A percentile compares a stretch with the other conserved stretches of the same genome.
These are phyloP conservation scores for Hyphopichia khmerensis DNA, from an alignment of 1,139 yeast species.

Conservation along the genomic window DNA sequence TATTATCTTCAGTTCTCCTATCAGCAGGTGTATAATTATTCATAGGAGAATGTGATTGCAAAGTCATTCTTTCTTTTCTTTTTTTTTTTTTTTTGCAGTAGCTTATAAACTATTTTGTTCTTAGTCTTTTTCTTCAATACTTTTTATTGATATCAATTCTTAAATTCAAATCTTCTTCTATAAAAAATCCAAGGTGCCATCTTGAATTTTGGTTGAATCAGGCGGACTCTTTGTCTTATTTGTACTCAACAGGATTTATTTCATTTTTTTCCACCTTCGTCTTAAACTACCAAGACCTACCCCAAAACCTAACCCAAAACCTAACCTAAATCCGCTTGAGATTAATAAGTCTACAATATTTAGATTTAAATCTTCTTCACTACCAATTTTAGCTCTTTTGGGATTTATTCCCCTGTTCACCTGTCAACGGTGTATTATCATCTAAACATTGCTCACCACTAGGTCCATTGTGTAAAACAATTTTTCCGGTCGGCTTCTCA, in stretches of 20 bases:
- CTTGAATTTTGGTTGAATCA: neutral
- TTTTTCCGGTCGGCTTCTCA: neutral
- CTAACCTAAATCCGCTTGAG: neutral
- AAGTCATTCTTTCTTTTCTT: neutral
- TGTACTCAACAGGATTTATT: neutral
- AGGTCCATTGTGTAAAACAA: neutral
- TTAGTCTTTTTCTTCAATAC: neutral
- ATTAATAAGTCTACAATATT: neutral
- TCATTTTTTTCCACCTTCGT: neutral
- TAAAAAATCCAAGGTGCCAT: neutral
- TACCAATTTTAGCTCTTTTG: neutral
- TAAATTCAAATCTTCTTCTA: no score
- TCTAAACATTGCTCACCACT: neutral
- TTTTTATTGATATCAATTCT: no score
- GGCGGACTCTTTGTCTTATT: neutral
- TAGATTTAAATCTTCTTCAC: neutral
- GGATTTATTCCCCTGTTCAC: neutral
- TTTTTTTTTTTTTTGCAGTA: neutral
- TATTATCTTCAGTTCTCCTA: neutral
- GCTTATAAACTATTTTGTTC: neutral
- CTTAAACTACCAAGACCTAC: neutral
- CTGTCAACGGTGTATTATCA: neutral
- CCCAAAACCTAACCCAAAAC: neutral
- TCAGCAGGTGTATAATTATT: neutral
- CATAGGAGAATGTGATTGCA: neutral